Base-by-base conservation (phyloP, 2,329 filamentous ascomycete species). In the Neofusicoccum laricinum region DNA sequence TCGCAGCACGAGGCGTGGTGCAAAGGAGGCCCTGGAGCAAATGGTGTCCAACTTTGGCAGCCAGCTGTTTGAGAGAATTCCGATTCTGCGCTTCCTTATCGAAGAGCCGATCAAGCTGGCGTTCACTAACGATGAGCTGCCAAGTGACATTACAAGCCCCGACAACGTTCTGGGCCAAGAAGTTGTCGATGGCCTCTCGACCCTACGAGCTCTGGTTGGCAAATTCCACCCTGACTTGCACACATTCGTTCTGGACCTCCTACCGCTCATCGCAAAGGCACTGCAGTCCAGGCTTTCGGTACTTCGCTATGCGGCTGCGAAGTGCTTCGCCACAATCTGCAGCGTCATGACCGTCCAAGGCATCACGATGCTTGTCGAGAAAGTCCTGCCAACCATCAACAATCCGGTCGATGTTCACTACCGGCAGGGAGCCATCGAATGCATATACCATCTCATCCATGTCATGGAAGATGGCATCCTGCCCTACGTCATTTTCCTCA, bases 401-500 rank as follows among this genome's bases (percentile, higher is more conserved):
- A 97, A 97, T 71, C 90, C 92, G 1, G 79, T 96, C 66, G 94
- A 99, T 71, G 85, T 97, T 34, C 89, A 92, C 73, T 90, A 90
- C 78, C 89, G 95, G 43, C 95, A 99, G 80, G 95, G 95, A 67
- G 93, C 92, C 5, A 95, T 96, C 64, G 95, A 99, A 78, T 92
- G 88, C 70, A 91, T 99, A 66, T 99, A 99, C 75, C 95, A 99
- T 77, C 82, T 99, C 65, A 99, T 99, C 68, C 92, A 96, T 66
- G 93, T 97, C 59, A 99, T 99, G 95, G 95, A 96, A 67, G 95
- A 98, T 74, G 86, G 87, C 41, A 99, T 99, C 64, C 80, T 99
- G 34, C 95, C 96, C 2, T 99, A 99, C 72, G 95, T 99, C 67
- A 97, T 99, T 71, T 99, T 99, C 86, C 86, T 99, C 68, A 96